Evolutionary conservation across 768 basidiomycete species (phyloP).

Genomic region (Collybia sordida): DNA sequence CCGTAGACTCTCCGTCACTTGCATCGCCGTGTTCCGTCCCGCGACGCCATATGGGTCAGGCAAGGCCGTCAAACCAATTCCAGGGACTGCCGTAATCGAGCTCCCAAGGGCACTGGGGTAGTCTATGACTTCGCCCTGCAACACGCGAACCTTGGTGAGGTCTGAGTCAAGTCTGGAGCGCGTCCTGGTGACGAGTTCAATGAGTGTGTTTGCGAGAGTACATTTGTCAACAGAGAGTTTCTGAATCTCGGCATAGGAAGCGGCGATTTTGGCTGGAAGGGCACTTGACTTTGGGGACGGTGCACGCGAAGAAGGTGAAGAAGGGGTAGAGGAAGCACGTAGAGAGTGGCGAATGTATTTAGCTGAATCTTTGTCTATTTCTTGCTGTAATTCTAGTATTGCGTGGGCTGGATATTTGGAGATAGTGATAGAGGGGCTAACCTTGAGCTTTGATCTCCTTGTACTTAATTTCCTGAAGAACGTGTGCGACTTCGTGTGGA

Average conservation of each 20-base stretch:
- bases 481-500: conserved; percentile 50
- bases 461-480: conserved; percentile 50
- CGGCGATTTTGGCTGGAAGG: conserved; percentile 42
- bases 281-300: conserved; percentile 35
- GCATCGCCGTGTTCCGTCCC: conserved; percentile 28
- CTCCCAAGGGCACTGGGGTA: conserved; percentile 18
- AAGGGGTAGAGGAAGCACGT: conserved; percentile 26
- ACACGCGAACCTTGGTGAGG: conserved; percentile 41
- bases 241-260: conserved; percentile 45
- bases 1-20: conserved; percentile 43
- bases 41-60: neutral
- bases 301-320: conserved; percentile 28
- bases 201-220: conserved; percentile 43
- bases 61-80: conserved; percentile 1
- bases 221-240: conserved; percentile 46
- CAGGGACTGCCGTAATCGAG: conserved; percentile 8
- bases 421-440: conserved; percentile 16
- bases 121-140: conserved; percentile 47
- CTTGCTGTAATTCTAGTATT: conserved; percentile 43
- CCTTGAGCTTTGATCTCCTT: conserved; percentile 45
- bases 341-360: conserved; percentile 51
- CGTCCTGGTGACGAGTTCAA: conserved; percentile 47
- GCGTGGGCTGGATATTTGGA: neutral
- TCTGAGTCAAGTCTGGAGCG: conserved; percentile 51
- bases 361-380: conserved; percentile 48